These are phyloP conservation scores for Apium graveolens DNA, from an alignment of 129 eudicot species.

Conservation along the genomic window DNA sequence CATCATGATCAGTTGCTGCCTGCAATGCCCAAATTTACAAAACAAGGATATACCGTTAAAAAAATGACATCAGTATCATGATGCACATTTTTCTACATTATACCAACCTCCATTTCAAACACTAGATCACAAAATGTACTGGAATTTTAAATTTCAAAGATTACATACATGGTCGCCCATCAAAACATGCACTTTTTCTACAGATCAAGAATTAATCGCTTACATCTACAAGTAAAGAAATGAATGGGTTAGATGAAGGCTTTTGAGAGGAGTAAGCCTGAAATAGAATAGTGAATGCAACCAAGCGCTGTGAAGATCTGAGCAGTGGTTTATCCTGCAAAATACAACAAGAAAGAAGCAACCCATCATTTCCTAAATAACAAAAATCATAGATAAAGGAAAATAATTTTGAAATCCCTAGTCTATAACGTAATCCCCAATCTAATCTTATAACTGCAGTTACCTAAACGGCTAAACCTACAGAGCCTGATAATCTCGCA, in stretches of 20 bases:
- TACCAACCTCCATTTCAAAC: background rate
- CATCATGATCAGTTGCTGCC: slow-evolving; percentile 64
- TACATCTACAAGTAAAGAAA: slow-evolving; percentile 51
- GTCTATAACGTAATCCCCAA: background rate
- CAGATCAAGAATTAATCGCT: slow-evolving; percentile 30
- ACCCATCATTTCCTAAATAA: background rate
- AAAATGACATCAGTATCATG: background rate
- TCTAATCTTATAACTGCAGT: no score
- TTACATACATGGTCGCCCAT: background rate
- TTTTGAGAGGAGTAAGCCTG: slow-evolving; percentile 65
- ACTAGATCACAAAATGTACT: background rate
- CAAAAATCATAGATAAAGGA: background rate
- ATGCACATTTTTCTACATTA: background rate
- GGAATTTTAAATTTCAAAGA: background rate
- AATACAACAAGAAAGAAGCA: background rate
- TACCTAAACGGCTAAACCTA: no score
- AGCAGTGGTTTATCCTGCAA: slow-evolving; percentile 63
- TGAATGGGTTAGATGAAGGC: slow-evolving; percentile 62
- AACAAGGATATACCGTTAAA: background rate
- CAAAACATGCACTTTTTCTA: background rate
- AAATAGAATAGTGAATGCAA: slow-evolving; percentile 65
- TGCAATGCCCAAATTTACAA: slow-evolving; percentile 13
- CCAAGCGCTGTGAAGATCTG: slow-evolving; percentile 61
- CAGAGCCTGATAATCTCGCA: no score
- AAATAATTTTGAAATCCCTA: background rate